Conservation (phyloP, 495 filamentous ascomycete species). For the Opeltia flavorubescens region DNA sequence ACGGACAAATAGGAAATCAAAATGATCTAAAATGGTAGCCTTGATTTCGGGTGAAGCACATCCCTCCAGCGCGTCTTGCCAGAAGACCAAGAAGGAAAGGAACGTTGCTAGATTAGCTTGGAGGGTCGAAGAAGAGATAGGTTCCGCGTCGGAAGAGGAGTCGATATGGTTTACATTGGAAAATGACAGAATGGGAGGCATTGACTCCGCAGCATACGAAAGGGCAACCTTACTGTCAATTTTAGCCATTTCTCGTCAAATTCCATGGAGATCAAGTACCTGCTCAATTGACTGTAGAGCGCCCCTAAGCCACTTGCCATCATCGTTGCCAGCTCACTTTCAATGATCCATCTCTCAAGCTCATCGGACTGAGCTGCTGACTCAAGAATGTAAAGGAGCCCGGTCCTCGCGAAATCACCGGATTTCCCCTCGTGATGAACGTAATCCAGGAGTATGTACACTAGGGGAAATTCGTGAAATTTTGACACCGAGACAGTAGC, state of each 20-base stretch:
- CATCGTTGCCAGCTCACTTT: slow-evolving; percentile 88
- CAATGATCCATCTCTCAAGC: slow-evolving; percentile 89
- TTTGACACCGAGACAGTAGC: slow-evolving; percentile 41
- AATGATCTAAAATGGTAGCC: slow-evolving; percentile 86
- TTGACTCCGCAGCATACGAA: slow-evolving; percentile 39
- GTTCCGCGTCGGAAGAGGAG: slow-evolving; percentile 51
- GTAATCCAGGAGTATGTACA: slow-evolving; percentile 89
- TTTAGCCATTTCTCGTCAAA: not conserved
- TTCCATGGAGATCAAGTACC: slow-evolving; percentile 25
- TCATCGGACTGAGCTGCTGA: slow-evolving; percentile 67
- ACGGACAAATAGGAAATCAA: slow-evolving; percentile 90
- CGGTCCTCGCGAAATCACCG: slow-evolving; percentile 95
- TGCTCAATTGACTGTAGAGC: slow-evolving; percentile 90
- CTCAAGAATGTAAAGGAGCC: slow-evolving; percentile 90
- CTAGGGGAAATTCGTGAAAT: slow-evolving; percentile 65
- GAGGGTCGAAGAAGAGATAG: slow-evolving; percentile 52
- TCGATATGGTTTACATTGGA: slow-evolving; percentile 63
- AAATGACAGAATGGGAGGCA: slow-evolving; percentile 70
- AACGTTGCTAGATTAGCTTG: slow-evolving; percentile 80
- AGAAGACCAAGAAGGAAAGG: slow-evolving; percentile 86
- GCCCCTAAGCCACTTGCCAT: slow-evolving; percentile 96
- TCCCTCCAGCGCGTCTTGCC: slow-evolving; percentile 95
- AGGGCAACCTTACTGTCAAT: slow-evolving; percentile 24
- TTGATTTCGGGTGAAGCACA: slow-evolving; percentile 85
- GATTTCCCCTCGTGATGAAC: slow-evolving; percentile 86